phyloP scores from a whole-genome alignment of 202 grass and related monocot genomes.

The Miscanthus sacchariflorus region DNA sequence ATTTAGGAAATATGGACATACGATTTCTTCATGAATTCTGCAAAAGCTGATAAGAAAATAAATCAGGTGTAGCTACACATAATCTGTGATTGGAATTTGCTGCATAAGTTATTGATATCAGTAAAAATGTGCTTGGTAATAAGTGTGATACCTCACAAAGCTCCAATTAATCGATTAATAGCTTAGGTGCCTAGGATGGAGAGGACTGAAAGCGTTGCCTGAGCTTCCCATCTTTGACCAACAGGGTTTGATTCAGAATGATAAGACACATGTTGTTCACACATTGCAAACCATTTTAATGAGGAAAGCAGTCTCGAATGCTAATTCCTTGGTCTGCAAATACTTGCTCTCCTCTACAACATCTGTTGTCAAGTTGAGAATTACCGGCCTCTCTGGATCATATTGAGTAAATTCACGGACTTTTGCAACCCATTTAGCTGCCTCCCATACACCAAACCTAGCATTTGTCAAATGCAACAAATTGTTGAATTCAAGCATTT shows the following conservation, averaged over 20 bases:
- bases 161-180: slow-evolving; percentile 23
- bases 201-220: background rate
- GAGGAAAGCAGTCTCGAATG: slow-evolving; percentile 85
- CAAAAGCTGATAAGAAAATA: background rate
- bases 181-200: slow-evolving; percentile 27
- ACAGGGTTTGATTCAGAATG: slow-evolving; percentile 16
- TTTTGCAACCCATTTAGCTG: slow-evolving; percentile 93
- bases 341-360: slow-evolving; percentile 94
- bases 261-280: slow-evolving; percentile 46
- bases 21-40: slow-evolving; percentile 18
- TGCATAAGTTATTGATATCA: slow-evolving; percentile 5
- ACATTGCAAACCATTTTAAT: slow-evolving; percentile 81
- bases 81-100: background rate
- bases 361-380: slow-evolving; percentile 87
- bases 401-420: slow-evolving; percentile 74
- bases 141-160: slow-evolving; percentile 39
- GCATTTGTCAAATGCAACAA: slow-evolving; percentile 50
- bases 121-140: slow-evolving; percentile 23
- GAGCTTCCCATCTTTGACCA: slow-evolving; percentile 28
- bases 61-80: background rate
- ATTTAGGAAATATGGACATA: slow-evolving; percentile 28
- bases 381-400: slow-evolving; percentile 75
- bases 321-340: slow-evolving; percentile 82
- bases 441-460: slow-evolving; percentile 99
- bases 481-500: slow-evolving; percentile 22